These are phyloP conservation scores for Choricystis sp. DNA, from an alignment of 139 green algal species.

Conservation along the genomic window DNA sequence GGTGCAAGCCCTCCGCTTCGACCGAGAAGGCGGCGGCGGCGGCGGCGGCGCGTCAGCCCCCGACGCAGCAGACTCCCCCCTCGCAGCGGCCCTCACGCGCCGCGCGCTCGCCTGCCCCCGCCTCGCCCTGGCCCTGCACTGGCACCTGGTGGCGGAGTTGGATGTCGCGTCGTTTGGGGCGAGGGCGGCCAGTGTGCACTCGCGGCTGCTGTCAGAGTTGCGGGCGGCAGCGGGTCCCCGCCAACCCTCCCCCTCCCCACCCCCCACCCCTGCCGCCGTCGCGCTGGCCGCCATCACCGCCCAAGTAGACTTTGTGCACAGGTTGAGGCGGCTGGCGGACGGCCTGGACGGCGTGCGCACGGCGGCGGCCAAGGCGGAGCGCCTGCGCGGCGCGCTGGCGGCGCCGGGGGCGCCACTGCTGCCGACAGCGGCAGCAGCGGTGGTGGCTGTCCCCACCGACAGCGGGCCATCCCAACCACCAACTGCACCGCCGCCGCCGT, in stretches of 20 bases:
- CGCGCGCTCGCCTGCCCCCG: slow-evolving; percentile 32
- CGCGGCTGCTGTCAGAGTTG: slow-evolving; percentile 14
- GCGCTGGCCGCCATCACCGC: slow-evolving; percentile 30
- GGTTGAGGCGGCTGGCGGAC: slow-evolving; percentile 40
- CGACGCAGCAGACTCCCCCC: too few relatives aligned
- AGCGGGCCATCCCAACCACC: slow-evolving; percentile 14
- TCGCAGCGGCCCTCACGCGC: slow-evolving; percentile 56
- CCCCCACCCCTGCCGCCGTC: background rate
- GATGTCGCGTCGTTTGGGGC: slow-evolving; percentile 53
- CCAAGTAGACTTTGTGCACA: slow-evolving; percentile 53
- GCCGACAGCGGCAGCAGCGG: slow-evolving; percentile 16
- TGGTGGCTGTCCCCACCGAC: slow-evolving; percentile 26
- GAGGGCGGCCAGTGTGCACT: slow-evolving; percentile 30
- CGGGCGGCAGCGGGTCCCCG: background rate
- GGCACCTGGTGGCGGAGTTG: slow-evolving; percentile 77
- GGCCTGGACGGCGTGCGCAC: slow-evolving; percentile 15
- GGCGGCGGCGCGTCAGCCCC: too few relatives aligned
- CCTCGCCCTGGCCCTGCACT: slow-evolving; percentile 59
- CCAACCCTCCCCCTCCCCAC: background rate
- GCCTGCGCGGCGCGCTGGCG: background rate
- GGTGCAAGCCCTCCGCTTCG: slow-evolving; percentile 78
- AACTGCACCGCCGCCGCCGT: slow-evolving; percentile 47
- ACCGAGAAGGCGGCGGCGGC: slow-evolving; percentile 27
- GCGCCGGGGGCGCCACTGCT: background rate
- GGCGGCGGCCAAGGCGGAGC: background rate